Evolutionary conservation across 768 basidiomycete genomes (phyloP), one percentile per base, ranked within the genome.

Genomic region (Cubamyces lactineus): DNA sequence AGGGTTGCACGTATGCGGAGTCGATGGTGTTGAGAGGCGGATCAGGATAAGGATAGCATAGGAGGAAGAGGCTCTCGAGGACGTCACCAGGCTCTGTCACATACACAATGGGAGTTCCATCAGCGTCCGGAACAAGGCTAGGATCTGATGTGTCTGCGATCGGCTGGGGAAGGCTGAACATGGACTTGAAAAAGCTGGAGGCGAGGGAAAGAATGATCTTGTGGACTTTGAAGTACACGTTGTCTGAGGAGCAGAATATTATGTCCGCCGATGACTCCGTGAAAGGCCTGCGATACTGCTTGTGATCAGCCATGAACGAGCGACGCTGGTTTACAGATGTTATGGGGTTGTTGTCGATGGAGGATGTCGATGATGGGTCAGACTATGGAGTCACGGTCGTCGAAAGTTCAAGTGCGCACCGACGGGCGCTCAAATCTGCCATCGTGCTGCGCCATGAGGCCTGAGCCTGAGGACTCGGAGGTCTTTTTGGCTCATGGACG

Each of bases 31-130:
- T 12, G 7, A 65, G 41, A 16, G 73, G 39, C 5, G 75, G 65
- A 3, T 52, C 61, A 11, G 69, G 67, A 28, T 76, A 55, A 0
- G 77, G 78, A 67, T 78, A 79, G 34, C 78, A 72, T 41, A 78
- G 24, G 9, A 54, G 59, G 28, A 65, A 49, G 17, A 65, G 54
- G 7, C 23, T 17, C 12, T 59, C 52, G 28, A 65, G 45, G 5
- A 54, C 55, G 13, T 12, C 8, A 23, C 59, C 28, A n/a, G 40
- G 7, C 46, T 65, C 59, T 5, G 47, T 17, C 16, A 59, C 39
- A 19, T 34, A 26, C 4, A 64, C 48, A 1, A 56, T 17, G 1
- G 48, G 42, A 11, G 46, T 21, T 3, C 40, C 41, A 42, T 30
- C 62, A 0, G 21, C 34, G 11, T 34, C 34, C 9, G 34, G 9